Percentiles rank a stretch among this genome's conserved stretches.
phyloP scores from a whole-genome alignment of 169 alveolate species.

The Plasmodium falciparum region DNA sequence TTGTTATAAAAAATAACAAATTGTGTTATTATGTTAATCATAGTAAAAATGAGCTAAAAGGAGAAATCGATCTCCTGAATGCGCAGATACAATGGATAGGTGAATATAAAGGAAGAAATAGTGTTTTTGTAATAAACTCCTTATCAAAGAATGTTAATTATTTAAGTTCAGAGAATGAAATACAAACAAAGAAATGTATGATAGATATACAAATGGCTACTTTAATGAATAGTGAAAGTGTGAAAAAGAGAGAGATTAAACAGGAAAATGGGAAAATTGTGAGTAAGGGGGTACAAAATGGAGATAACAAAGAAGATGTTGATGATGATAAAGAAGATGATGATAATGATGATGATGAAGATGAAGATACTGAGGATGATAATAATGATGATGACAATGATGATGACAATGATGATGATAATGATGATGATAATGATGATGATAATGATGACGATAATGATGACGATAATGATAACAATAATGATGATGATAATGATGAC shows the following conservation, averaged over 20 bases:
- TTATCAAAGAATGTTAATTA: slow-evolving; percentile 44
- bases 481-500: background rate
- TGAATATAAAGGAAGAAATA: slow-evolving; percentile 79
- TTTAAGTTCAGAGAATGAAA: slow-evolving; percentile 77
- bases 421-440: background rate
- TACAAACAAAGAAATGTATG: slow-evolving; percentile 79
- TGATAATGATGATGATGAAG: background rate
- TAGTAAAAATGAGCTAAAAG: slow-evolving; percentile 61
- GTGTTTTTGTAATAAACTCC: slow-evolving; percentile 74
- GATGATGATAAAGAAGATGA: background rate
- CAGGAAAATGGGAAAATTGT: background rate
- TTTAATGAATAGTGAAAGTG: slow-evolving; percentile 4
- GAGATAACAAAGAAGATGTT: background rate
- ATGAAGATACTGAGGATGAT: background rate
- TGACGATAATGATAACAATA: background rate
- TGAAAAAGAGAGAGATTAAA: background rate
- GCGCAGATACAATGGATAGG: slow-evolving; percentile 81
- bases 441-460: background rate
- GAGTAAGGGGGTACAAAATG: too few species aligned
- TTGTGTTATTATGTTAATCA: slow-evolving; percentile 4
- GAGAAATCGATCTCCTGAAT: slow-evolving; percentile 51
- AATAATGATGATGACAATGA: background rate
- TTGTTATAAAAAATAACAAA: slow-evolving; percentile 16
- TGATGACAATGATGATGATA: background rate
- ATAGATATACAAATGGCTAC: slow-evolving; percentile 40